These are phyloP conservation scores for Castanospermum australe DNA, from an alignment of 306 rosid genomes.

Conservation along the genomic window DNA sequence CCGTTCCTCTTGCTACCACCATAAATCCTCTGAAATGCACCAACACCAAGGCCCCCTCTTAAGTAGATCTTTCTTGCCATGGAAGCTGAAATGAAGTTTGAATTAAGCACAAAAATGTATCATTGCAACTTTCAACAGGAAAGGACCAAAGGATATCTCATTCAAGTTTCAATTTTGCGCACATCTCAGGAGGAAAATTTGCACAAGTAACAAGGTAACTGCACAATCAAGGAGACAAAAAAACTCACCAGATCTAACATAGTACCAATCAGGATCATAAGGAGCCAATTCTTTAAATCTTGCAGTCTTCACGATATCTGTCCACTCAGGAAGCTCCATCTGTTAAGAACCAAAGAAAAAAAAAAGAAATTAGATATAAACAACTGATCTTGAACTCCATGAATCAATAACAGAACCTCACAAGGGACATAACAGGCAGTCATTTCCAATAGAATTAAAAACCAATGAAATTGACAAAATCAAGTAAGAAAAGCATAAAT, in stretches of 20 bases:
- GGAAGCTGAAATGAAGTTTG: constrained; percentile 25
- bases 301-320: constrained; percentile 73
- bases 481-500: not conserved
- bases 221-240: not conserved
- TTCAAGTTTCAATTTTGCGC: too few species aligned
- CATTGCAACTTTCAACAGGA: not conserved
- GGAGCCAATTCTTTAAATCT: constrained; percentile 76
- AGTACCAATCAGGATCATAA: constrained; percentile 83
- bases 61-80: constrained; percentile 49
- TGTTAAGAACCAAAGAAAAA: not conserved
- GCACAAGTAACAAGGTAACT: not conserved
- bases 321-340: constrained; percentile 82
- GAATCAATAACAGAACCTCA: not conserved
- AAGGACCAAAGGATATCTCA: not conserved
- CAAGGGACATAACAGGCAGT: not conserved
- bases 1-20: constrained; percentile 53
- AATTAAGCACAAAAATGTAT: not conserved
- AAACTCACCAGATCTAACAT: constrained; percentile 58
- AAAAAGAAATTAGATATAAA: not conserved
- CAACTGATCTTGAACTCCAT: not conserved
- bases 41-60: constrained; percentile 50
- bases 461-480: not conserved
- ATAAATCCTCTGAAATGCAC: constrained; percentile 46
- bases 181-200: not conserved
- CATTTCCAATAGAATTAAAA: not conserved